These are phyloP conservation scores for Vicia sativa DNA, from an alignment of 306 rosid species.

Conservation along the genomic window DNA sequence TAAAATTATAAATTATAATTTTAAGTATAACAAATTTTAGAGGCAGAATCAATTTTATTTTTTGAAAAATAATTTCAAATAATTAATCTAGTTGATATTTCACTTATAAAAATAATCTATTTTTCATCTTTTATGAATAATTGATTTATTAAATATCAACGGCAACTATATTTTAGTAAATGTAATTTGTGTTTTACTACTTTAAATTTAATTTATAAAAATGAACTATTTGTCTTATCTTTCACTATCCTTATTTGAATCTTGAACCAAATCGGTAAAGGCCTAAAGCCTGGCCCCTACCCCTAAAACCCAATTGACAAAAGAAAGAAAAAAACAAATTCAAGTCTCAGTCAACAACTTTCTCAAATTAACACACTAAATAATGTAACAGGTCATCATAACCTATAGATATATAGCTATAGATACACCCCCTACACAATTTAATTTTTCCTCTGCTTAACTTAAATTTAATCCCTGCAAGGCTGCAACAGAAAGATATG, in stretches of 20 bases:
- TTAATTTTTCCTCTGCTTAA: conserved; percentile 28
- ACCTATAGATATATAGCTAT: conserved; percentile 35
- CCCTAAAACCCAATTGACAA: conserved; percentile 29
- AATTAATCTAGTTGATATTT: no score
- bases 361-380: conserved; percentile 33
- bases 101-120: no score
- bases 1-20: no score
- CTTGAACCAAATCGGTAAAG: conserved; percentile 34
- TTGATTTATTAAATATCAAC: no score
- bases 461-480: conserved; percentile 42
- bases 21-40: no score
- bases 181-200: no score
- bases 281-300: conserved; percentile 9
- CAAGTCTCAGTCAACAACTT: conserved; percentile 42
- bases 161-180: no score
- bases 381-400: conserved; percentile 41
- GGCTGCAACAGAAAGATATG: conserved; percentile 52
- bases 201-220: no score
- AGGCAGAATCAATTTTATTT: no score
- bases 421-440: conserved; percentile 11
- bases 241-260: background rate
- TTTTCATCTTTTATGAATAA: no score
- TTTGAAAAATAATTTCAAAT: no score
- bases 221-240: no score
- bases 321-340: conserved; percentile 22